These are phyloP conservation scores for Pseudocercospora vitis DNA, from an alignment of 2,329 filamentous ascomycete genomes.

Conservation along the genomic window DNA sequence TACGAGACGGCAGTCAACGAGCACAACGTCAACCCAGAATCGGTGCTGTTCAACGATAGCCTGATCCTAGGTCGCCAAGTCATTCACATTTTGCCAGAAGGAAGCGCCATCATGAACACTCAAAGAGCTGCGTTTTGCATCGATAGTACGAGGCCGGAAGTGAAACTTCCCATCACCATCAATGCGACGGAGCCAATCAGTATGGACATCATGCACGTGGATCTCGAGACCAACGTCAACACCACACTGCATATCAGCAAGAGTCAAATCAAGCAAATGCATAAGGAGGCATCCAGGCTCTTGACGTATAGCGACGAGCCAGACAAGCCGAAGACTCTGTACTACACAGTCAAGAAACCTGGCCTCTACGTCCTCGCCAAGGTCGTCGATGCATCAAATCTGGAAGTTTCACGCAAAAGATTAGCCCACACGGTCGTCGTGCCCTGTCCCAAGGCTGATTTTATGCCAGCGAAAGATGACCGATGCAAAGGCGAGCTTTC, in stretches of 20 bases:
- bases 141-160: slow-evolving; percentile 59
- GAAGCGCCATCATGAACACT: slow-evolving; percentile 83
- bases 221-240: slow-evolving; percentile 75
- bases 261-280: slow-evolving; percentile 72
- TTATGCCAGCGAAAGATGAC: slow-evolving; percentile 64
- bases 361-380: slow-evolving; percentile 82
- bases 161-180: slow-evolving; percentile 79
- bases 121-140: slow-evolving; percentile 79
- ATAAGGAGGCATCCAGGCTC: slow-evolving; percentile 66
- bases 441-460: slow-evolving; percentile 74
- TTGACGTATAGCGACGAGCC: slow-evolving; percentile 48
- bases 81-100: slow-evolving; percentile 95
- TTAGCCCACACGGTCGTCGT: slow-evolving; percentile 88
- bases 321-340: slow-evolving; percentile 52
- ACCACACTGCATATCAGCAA: slow-evolving; percentile 75
- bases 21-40: slow-evolving; percentile 81
- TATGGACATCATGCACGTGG: slow-evolving; percentile 84
- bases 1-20: slow-evolving; percentile 93
- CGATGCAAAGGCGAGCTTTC: slow-evolving; percentile 88
- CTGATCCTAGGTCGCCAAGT: slow-evolving; percentile 95
- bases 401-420: slow-evolving; percentile 58
- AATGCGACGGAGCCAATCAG: slow-evolving; percentile 88
- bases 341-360: slow-evolving; percentile 76
- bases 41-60: slow-evolving; percentile 86
- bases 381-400: slow-evolving; percentile 88